A percentile compares a stretch with the other conserved stretches of the same genome.
These are phyloP conservation scores for Grammothele lineata DNA, from an alignment of 768 basidiomycete genomes.

Conservation along the genomic window DNA sequence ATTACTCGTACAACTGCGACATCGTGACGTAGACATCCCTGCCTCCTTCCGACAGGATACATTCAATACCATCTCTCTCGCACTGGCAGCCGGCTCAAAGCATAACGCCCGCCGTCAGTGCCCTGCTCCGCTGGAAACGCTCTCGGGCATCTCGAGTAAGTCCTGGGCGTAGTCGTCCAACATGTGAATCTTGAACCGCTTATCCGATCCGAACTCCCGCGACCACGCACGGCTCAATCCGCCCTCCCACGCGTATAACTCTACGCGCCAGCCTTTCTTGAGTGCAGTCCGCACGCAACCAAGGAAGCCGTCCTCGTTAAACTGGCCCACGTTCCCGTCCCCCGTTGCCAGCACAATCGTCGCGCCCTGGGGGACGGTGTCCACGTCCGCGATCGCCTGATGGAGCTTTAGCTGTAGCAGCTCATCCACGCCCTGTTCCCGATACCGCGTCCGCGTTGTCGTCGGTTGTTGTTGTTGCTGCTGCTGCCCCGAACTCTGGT, in stretches of 20 bases:
- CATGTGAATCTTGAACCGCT: slow-evolving; percentile 29
- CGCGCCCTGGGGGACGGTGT: slow-evolving; percentile 56
- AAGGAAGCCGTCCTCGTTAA: slow-evolving; percentile 89
- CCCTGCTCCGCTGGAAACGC: slow-evolving; percentile 1
- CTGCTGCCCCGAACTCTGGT: slow-evolving; percentile 4
- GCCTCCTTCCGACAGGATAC: no score
- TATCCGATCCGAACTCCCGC: slow-evolving; percentile 54
- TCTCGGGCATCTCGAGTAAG: slow-evolving; percentile 28
- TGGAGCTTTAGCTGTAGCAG: slow-evolving; percentile 89
- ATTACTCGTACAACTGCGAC: no score
- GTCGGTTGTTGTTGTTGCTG: slow-evolving; percentile 1
- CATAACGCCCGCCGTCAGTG: slow-evolving; percentile 14
- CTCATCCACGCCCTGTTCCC: slow-evolving; percentile 95
- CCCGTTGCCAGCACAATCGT: slow-evolving; percentile 93
- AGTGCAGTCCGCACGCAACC: slow-evolving; percentile 84
- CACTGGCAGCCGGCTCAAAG: slow-evolving; percentile 13
- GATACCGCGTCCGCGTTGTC: slow-evolving; percentile 51
- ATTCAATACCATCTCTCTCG: neutral
- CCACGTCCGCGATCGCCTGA: slow-evolving; percentile 72
- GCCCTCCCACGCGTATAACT: slow-evolving; percentile 89
- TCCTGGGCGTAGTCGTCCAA: slow-evolving; percentile 35
- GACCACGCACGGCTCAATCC: slow-evolving; percentile 78
- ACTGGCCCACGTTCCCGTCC: slow-evolving; percentile 89
- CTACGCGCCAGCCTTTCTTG: slow-evolving; percentile 90
- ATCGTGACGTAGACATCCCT: no score